These are phyloP conservation scores for Sporothrix humicola DNA, from an alignment of 2,329 filamentous ascomycete genomes.

Conservation along the genomic window DNA sequence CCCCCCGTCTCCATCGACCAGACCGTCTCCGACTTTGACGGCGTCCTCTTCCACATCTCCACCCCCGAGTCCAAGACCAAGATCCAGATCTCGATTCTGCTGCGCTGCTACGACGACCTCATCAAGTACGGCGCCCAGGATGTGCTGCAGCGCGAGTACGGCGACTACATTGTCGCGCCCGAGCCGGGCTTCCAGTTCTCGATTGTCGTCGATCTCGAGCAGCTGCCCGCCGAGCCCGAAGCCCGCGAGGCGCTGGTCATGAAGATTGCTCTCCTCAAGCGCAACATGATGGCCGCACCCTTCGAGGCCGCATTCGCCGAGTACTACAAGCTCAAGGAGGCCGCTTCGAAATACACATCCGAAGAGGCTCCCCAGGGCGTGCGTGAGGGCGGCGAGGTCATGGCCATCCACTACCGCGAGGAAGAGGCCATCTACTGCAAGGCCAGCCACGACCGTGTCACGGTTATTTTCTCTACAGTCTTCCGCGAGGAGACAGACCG, in stretches of 20 bases:
- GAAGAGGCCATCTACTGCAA: conserved; percentile 99
- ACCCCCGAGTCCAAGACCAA: conserved; percentile 92
- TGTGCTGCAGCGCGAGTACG: conserved; percentile 93
- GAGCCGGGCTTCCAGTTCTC: conserved; percentile 97
- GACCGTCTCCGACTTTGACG: conserved; percentile 98
- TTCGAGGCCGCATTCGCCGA: conserved; percentile 97
- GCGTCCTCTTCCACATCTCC: conserved; percentile 97
- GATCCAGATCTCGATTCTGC: conserved; percentile 91
- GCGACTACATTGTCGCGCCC: conserved; percentile 82
- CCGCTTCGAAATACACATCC: conserved; percentile 88
- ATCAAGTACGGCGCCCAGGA: conserved; percentile 90
- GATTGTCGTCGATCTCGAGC: conserved; percentile 85
- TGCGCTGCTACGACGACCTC: conserved; percentile 93
- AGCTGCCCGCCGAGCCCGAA: conserved; percentile 78
- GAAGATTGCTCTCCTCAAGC: conserved; percentile 89
- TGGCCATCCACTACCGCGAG: conserved; percentile 97
- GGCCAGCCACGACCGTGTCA: conserved; percentile 93
- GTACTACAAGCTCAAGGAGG: conserved; percentile 82
- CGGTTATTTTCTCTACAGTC: conserved; percentile 97
- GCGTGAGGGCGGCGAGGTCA: conserved; percentile 86
- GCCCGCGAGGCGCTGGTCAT: conserved; percentile 83
- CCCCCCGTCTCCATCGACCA: conserved; percentile 91
- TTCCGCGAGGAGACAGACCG: conserved; percentile 98
- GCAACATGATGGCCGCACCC: conserved; percentile 97
- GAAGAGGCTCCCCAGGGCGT: conserved; percentile 93